A percentile compares a stretch with the other conserved stretches of the same genome.
Evolutionary conservation across 495 filamentous ascomycete genomes (phyloP).

Genomic region (Thermothielavioides terrestris): DNA sequence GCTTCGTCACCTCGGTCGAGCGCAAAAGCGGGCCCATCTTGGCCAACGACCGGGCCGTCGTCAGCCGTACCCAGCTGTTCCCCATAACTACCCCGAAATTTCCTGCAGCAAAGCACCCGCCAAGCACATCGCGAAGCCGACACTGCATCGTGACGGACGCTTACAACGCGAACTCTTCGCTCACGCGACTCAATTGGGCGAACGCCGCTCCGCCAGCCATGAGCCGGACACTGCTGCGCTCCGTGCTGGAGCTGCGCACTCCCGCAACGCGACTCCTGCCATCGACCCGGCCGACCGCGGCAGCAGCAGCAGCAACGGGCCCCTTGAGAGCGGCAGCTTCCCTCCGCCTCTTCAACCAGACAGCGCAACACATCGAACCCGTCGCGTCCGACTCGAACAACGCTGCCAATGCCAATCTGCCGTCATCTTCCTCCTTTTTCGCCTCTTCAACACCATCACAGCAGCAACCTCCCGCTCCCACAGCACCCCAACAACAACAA

Average conservation of each 20-base stretch:
- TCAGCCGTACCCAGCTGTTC: slow-evolving; percentile 1
- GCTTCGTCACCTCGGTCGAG: too few relatives aligned
- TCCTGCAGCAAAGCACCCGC: too few relatives aligned
- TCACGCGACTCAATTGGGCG: slow-evolving; percentile 1
- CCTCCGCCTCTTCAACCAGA: slow-evolving; percentile 24
- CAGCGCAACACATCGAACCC: slow-evolving; percentile 23
- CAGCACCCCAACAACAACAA: slow-evolving; percentile 15
- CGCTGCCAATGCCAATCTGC: slow-evolving; percentile 5
- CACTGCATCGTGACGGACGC: slow-evolving; percentile 5
- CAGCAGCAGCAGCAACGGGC: slow-evolving; percentile 20
- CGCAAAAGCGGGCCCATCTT: too few relatives aligned
- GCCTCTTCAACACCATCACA: too few relatives aligned
- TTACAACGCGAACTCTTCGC: background rate
- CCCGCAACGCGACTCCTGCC: slow-evolving; percentile 25
- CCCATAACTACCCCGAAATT: slow-evolving; percentile 13
- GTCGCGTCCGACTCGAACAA: slow-evolving; percentile 4
- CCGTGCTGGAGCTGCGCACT: slow-evolving; percentile 39
- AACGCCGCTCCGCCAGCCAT: slow-evolving; percentile 17
- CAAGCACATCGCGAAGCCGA: slow-evolving; percentile 8
- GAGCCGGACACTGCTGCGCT: slow-evolving; percentile 40
- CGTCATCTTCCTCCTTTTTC: too few relatives aligned
- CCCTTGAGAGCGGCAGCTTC: too few relatives aligned
- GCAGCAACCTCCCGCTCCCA: slow-evolving; percentile 1
- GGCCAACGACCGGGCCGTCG: too few relatives aligned
- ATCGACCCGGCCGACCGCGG: slow-evolving; percentile 15